Conservation (phyloP, 805 yeast species). For the Torulaspora maleeae region DNA sequence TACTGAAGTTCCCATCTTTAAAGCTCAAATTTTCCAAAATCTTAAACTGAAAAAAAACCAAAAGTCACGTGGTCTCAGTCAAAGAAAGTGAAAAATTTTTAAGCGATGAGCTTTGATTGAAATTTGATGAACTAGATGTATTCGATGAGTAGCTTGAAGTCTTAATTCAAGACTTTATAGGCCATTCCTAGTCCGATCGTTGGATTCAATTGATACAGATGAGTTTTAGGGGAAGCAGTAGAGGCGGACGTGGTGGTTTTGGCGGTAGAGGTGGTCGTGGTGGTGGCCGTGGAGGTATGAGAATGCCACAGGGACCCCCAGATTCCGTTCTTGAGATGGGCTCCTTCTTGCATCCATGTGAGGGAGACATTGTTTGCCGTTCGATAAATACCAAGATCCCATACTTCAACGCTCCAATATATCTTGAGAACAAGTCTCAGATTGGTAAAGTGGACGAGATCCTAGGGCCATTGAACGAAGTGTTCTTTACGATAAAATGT, state of each 20-base stretch:
- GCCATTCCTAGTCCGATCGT: background rate
- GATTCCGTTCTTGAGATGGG: slow-evolving; percentile 95
- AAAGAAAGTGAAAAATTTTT: slow-evolving; percentile 14
- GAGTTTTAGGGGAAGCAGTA: slow-evolving; percentile 41
- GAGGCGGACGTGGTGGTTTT: slow-evolving; percentile 38
- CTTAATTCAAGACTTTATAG: background rate
- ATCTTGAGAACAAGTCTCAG: slow-evolving; percentile 90
- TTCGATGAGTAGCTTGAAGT: slow-evolving; percentile 7
- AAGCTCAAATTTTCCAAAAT: background rate
- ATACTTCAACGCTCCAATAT: slow-evolving; percentile 97
- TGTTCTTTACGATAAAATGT: slow-evolving; percentile 94
- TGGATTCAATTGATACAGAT: slow-evolving; percentile 17
- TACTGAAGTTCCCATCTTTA: background rate
- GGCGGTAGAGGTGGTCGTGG: slow-evolving; percentile 42
- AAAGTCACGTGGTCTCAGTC: background rate
- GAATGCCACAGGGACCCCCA: slow-evolving; percentile 90
- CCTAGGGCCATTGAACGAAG: slow-evolving; percentile 95
- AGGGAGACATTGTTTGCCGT: slow-evolving; percentile 95
- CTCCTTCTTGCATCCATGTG: slow-evolving; percentile 83
- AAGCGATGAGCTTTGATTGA: slow-evolving; percentile 5
- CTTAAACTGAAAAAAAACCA: background rate
- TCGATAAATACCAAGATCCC: slow-evolving; percentile 93
- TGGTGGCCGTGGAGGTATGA: slow-evolving; percentile 60
- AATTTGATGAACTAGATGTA: background rate
- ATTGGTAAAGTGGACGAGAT: slow-evolving; percentile 98